These are phyloP conservation scores for Mortierella antarctica DNA, from an alignment of 192 early-diverging fungal genomes.

Conservation along the genomic window DNA sequence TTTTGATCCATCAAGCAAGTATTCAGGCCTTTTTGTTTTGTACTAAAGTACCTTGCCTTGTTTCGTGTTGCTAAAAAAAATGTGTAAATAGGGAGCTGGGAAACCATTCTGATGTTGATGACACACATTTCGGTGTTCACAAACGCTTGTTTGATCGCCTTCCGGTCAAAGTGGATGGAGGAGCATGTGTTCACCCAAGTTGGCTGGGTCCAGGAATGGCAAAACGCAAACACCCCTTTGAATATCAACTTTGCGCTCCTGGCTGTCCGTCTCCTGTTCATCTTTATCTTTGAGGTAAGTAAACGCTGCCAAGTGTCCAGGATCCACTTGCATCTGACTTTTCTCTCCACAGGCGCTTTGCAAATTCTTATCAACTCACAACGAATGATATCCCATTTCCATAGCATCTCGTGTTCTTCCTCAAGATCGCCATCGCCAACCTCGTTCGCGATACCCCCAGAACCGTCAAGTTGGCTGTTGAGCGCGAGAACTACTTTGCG, in stretches of 20 bases:
- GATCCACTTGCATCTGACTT: neutral
- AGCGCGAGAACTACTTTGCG: constrained; percentile 52
- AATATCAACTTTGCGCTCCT: constrained; percentile 10
- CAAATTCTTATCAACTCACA: neutral
- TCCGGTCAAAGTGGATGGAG: constrained; percentile 55
- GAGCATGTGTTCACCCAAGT: constrained; percentile 11
- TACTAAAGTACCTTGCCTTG: neutral
- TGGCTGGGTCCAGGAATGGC: neutral
- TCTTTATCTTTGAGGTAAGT: constrained; percentile 57
- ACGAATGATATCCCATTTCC: neutral
- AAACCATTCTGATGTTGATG: constrained; percentile 41
- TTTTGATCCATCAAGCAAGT: constrained; percentile 25
- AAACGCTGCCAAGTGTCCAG: neutral
- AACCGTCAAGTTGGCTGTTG: constrained; percentile 47
- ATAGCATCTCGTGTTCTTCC: constrained; percentile 53
- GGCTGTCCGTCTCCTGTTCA: constrained; percentile 43
- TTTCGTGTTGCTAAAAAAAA: neutral
- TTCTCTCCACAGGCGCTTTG: neutral
- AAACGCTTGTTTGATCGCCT: constrained; percentile 55
- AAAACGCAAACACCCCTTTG: neutral
- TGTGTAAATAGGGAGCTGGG: constrained; percentile 51
- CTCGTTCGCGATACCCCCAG: constrained; percentile 50
- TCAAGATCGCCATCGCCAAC: constrained; percentile 45
- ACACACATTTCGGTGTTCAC: constrained; percentile 53
- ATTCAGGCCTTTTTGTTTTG: neutral